Evolutionary conservation across 1,284 basidiomycete genomes (phyloP).

Genomic region (Sporisorium sorghi): DNA sequence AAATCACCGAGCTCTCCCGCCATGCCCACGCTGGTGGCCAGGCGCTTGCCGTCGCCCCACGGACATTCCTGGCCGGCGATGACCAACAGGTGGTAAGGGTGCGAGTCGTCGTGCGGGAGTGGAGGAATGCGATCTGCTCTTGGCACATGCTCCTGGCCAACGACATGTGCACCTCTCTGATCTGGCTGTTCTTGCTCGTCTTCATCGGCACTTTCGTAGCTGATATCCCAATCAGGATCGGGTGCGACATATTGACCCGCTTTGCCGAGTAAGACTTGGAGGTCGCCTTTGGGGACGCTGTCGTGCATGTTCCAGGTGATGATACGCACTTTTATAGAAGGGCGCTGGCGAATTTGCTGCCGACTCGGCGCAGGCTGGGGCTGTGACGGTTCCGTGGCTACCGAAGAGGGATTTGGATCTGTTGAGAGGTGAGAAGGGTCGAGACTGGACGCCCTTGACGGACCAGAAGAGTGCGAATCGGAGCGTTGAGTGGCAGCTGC

Average conservation of each 20-base stretch:
- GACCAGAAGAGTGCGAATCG: slow-evolving; percentile 15
- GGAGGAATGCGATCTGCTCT: slow-evolving; percentile 60
- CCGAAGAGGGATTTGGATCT: background rate
- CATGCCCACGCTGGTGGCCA: slow-evolving; percentile 61
- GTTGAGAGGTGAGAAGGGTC: slow-evolving; percentile 28
- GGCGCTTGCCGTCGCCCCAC: slow-evolving; percentile 62
- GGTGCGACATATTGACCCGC: slow-evolving; percentile 74
- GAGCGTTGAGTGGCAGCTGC: slow-evolving; percentile 4
- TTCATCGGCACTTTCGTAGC: slow-evolving; percentile 41
- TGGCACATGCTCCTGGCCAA: slow-evolving; percentile 54
- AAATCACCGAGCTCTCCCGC: slow-evolving; percentile 63
- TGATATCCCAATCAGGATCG: slow-evolving; percentile 55
- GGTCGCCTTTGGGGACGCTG: slow-evolving; percentile 76
- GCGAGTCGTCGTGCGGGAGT: slow-evolving; percentile 68
- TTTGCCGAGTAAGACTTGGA: slow-evolving; percentile 79
- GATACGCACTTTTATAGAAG: slow-evolving; percentile 71
- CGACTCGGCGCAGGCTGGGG: background rate
- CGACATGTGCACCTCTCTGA: slow-evolving; percentile 42
- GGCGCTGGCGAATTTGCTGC: slow-evolving; percentile 41
- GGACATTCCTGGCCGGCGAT: slow-evolving; percentile 78
- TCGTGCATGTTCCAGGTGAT: slow-evolving; percentile 73
- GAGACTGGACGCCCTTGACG: slow-evolving; percentile 39
- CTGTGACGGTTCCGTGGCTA: background rate
- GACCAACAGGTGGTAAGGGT: slow-evolving; percentile 84
- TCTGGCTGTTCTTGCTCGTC: slow-evolving; percentile 8